A percentile compares a stretch with the other conserved stretches of the same genome.
Evolutionary conservation across 495 filamentous ascomycete species (phyloP).

Genomic region (Penicillium odoratum): DNA sequence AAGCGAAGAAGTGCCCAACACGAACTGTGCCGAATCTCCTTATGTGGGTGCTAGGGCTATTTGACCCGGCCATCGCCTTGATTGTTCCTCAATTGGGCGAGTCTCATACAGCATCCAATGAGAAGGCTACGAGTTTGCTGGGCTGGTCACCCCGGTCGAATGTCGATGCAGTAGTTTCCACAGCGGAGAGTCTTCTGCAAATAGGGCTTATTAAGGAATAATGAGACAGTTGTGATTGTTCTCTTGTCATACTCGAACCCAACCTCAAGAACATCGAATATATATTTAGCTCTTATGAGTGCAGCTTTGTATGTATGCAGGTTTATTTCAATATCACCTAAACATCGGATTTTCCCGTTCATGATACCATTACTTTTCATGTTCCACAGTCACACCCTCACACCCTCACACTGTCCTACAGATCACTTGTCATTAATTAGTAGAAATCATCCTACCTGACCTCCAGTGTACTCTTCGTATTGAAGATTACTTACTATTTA

Average conservation of each 20-base stretch:
- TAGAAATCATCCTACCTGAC: too few relatives aligned
- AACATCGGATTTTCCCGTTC: background rate
- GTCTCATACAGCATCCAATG: slow-evolving; percentile 2
- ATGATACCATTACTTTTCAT: too few relatives aligned
- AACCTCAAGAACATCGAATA: background rate
- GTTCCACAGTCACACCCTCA: too few relatives aligned
- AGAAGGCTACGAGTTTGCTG: slow-evolving; percentile 12
- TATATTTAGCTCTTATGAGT: background rate
- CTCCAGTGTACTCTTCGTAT: too few relatives aligned
- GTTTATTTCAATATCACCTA: background rate
- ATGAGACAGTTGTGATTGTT: background rate
- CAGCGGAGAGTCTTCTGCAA: slow-evolving; percentile 8
- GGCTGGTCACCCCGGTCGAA: slow-evolving; percentile 14
- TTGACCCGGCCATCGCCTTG: slow-evolving; percentile 10
- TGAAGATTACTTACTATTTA: too few relatives aligned
- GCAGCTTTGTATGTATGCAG: background rate
- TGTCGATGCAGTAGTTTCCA: slow-evolving; percentile 9
- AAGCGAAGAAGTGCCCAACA: slow-evolving; percentile 11
- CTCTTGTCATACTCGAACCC: background rate
- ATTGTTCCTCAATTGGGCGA: slow-evolving; percentile 7
- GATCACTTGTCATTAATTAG: too few relatives aligned
- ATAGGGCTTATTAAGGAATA: background rate
- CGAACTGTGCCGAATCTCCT: slow-evolving; percentile 8
- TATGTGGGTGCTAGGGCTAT: slow-evolving; percentile 2
- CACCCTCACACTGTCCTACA: too few relatives aligned